Percentiles rank a stretch among this genome's conserved stretches.
Conservation (phyloP, 1,284 basidiomycete genomes). For the Sanghuangporus weigelae region DNA sequence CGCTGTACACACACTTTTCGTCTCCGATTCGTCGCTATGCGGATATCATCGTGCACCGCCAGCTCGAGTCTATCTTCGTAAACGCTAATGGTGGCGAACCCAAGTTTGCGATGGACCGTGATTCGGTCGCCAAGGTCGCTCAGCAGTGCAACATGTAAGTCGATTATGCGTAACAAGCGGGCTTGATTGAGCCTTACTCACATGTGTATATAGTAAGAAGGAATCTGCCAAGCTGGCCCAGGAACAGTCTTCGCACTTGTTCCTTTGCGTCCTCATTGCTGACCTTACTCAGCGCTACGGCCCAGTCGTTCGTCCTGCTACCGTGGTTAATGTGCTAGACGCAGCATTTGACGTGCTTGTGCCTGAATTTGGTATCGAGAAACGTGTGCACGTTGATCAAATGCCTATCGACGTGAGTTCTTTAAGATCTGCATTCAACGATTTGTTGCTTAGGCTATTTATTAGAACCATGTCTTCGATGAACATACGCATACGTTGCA, state of each 20-base stretch:
- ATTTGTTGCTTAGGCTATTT: slow-evolving; percentile 12
- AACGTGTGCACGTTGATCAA: slow-evolving; percentile 97
- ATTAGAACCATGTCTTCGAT: slow-evolving; percentile 87
- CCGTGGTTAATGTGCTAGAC: slow-evolving; percentile 91
- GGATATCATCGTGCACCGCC: slow-evolving; percentile 94
- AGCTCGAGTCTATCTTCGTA: slow-evolving; percentile 86
- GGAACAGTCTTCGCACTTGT: slow-evolving; percentile 94
- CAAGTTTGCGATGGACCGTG: slow-evolving; percentile 95
- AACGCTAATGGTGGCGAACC: slow-evolving; percentile 51
- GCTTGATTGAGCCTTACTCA: neutral
- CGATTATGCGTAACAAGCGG: neutral
- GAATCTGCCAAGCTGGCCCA: slow-evolving; percentile 89
- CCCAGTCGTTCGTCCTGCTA: slow-evolving; percentile 89
- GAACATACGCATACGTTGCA: slow-evolving; percentile 86
- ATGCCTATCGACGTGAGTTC: slow-evolving; percentile 88
- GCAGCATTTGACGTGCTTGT: slow-evolving; percentile 94
- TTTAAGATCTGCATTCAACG: neutral
- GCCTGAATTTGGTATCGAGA: slow-evolving; percentile 96
- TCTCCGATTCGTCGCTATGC: slow-evolving; percentile 92
- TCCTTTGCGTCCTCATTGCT: slow-evolving; percentile 88
- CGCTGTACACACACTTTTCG: slow-evolving; percentile 97
- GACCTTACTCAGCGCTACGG: slow-evolving; percentile 94
- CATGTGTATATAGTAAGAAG: slow-evolving; percentile 57
- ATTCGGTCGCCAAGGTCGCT: slow-evolving; percentile 94
- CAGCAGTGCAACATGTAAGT: slow-evolving; percentile 94